Evolutionary conservation across 768 basidiomycete genomes (phyloP).

Genomic region (Leccinellum luteum): DNA sequence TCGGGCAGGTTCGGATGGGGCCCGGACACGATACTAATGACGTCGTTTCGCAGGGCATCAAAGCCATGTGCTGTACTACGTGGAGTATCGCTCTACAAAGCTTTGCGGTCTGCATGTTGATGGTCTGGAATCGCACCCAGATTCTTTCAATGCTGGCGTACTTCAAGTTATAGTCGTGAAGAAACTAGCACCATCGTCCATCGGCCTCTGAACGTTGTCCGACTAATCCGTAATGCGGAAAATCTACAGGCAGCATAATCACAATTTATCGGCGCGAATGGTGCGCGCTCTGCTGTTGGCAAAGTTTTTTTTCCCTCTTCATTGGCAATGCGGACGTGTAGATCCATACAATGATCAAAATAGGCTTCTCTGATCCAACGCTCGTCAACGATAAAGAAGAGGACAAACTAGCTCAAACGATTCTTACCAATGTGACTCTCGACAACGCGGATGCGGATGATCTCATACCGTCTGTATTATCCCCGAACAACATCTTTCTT

Average conservation of each 20-base stretch:
- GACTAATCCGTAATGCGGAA: slow-evolving; percentile 30
- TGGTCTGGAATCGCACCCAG: no score
- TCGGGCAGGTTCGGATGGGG: no score
- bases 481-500: slow-evolving; percentile 34
- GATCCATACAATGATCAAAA: slow-evolving; percentile 41
- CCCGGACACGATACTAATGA: no score
- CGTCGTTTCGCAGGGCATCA: no score
- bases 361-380: slow-evolving; percentile 45
- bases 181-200: slow-evolving; percentile 33
- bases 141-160: no score
- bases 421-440: slow-evolving; percentile 44
- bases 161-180: slow-evolving; percentile 36
- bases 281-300: slow-evolving; percentile 42
- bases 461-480: slow-evolving; percentile 19
- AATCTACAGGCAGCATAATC: slow-evolving; percentile 35
- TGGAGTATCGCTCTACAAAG: no score
- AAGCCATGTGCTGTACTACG: no score
- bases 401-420: slow-evolving; percentile 37
- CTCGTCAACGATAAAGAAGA: slow-evolving; percentile 21
- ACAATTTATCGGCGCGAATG: slow-evolving; percentile 51
- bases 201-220: slow-evolving; percentile 39
- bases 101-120: no score
- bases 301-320: slow-evolving; percentile 6
- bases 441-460: background rate
- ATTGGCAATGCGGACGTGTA: slow-evolving; percentile 12